These are phyloP conservation scores for Camelina sativa DNA, from an alignment of 345 rosid genomes.

Conservation along the genomic window DNA sequence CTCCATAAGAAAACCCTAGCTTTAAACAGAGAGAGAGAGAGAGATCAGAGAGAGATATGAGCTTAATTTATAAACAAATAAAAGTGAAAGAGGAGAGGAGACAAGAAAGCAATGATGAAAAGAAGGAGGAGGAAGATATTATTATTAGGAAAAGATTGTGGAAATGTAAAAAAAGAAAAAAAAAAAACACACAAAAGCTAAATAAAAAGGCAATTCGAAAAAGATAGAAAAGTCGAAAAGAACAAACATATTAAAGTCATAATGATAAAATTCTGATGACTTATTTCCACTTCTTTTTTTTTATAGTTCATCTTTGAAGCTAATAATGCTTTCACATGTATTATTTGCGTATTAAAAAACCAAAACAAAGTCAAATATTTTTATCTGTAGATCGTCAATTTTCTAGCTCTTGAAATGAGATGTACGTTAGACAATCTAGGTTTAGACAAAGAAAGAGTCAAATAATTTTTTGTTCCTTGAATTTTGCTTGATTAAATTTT, in stretches of 20 bases:
- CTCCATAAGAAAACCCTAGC: conserved; percentile 43
- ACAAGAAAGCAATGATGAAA: conserved; percentile 40
- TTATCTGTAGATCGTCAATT: not conserved
- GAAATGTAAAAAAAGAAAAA: too few relatives aligned
- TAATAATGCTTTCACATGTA: conserved; percentile 40
- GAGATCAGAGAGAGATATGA: conserved; percentile 23
- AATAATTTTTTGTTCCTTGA: not conserved
- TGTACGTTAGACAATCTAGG: not conserved
- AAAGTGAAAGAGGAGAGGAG: conserved; percentile 45
- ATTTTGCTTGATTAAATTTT: not conserved
- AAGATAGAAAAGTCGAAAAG: conserved; percentile 30
- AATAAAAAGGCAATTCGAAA: conserved; percentile 29
- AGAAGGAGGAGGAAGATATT: conserved; percentile 1
- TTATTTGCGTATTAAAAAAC: not conserved
- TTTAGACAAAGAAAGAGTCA: not conserved
- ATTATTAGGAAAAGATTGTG: conserved; percentile 40
- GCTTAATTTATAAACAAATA: conserved; percentile 9
- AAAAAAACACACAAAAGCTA: conserved; percentile 25
- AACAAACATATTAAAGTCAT: conserved; percentile 36
- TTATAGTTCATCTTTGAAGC: not conserved
- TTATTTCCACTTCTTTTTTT: conserved; percentile 14
- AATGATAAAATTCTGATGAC: conserved; percentile 17
- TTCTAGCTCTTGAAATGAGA: not conserved
- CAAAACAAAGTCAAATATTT: conserved; percentile 17
- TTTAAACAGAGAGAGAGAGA: conserved; percentile 31